Evolutionary conservation across 2,329 filamentous ascomycete species (phyloP), one percentile per base, ranked within the genome.

Genomic region (Xylariaceae sp.): DNA sequence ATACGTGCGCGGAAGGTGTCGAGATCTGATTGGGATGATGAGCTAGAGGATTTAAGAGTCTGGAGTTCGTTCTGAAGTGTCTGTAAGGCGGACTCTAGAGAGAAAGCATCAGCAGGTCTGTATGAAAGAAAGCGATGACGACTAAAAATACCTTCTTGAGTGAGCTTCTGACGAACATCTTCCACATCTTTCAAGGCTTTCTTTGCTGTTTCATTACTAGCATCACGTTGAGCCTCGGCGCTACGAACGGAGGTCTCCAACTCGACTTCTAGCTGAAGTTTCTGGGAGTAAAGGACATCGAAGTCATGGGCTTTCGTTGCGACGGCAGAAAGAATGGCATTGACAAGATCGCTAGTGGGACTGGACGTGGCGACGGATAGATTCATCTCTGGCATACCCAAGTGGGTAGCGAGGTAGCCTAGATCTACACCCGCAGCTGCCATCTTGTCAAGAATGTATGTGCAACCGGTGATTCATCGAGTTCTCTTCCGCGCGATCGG

Each of bases 251-350:
- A 86, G 66, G 89, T 93, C 66, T 98, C 93, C 6, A 97, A 79
- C 71, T 97, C 91, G 36, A 98, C 93, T 59, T 95, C 89, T 37
- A 88, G 74, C 55, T 88, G 85, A 36, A 96, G 77, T 70, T 96
- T 97, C 54, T 95, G 88, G 8, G 92, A 85, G 58, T 85, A 88
- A 33, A 95, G 71, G 32, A 83, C 79, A 63, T 95, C 89, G 58
- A 81, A 85, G 59, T 95, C 89, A 58, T 84, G 86, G 27, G 88
- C 89, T 66, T 93, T 95, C 22, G 74, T 71, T 20, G 84, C 79
- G 42, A 97, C 80, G 21, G 86, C 84, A 51, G 80, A 75, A 33
- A 98, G 77, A 42, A 98, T 75, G 34, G 79, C 73, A 47, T 79
- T 77, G 54, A 96, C 86, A 21, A 95, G 80, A 11, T 94, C 88